A percentile compares a stretch with the other conserved stretches of the same genome.
These are phyloP conservation scores for Penicillium glabrum DNA, from an alignment of 2,329 filamentous ascomycete species.

Conservation along the genomic window DNA sequence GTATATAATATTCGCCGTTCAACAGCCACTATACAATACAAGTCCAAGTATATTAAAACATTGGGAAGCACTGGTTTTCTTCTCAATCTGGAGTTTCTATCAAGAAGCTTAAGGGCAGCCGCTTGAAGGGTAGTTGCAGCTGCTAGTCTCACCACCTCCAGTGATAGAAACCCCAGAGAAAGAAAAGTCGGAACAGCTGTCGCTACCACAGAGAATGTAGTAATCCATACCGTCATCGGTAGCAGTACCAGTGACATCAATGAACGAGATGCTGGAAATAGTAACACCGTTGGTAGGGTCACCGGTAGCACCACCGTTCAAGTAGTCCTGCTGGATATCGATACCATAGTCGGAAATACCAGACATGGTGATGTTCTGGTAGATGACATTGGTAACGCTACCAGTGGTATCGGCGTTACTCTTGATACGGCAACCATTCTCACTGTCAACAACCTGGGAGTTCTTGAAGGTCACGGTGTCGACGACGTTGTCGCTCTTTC, in stretches of 20 bases:
- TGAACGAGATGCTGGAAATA: constrained; percentile 36
- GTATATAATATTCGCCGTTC: not conserved
- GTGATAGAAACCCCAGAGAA: constrained; percentile 39
- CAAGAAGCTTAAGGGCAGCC: constrained; percentile 7
- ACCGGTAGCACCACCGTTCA: constrained; percentile 48
- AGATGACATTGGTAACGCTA: constrained; percentile 43
- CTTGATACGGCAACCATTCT: constrained; percentile 43
- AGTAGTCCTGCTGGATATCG: constrained; percentile 54
- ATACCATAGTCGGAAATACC: constrained; percentile 53
- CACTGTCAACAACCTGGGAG: constrained; percentile 49
- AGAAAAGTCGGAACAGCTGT: constrained; percentile 38
- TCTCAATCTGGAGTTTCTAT: not conserved
- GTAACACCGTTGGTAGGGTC: constrained; percentile 39
- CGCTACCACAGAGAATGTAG: constrained; percentile 41
- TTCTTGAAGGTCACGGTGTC: constrained; percentile 52
- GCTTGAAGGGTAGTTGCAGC: constrained; percentile 25
- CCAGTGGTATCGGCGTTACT: constrained; percentile 41
- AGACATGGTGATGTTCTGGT: constrained; percentile 48
- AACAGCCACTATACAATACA: not conserved
- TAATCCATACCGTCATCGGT: constrained; percentile 34
- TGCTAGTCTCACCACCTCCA: constrained; percentile 31
- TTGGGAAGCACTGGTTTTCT: not conserved
- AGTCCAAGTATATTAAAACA: not conserved
- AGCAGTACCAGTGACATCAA: constrained; percentile 38
- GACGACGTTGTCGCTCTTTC: constrained; percentile 48